A percentile compares a stretch with the other conserved stretches of the same genome.
Evolutionary conservation across 2,329 filamentous ascomycete species (phyloP).

Genomic region (Fusarium sp.): DNA sequence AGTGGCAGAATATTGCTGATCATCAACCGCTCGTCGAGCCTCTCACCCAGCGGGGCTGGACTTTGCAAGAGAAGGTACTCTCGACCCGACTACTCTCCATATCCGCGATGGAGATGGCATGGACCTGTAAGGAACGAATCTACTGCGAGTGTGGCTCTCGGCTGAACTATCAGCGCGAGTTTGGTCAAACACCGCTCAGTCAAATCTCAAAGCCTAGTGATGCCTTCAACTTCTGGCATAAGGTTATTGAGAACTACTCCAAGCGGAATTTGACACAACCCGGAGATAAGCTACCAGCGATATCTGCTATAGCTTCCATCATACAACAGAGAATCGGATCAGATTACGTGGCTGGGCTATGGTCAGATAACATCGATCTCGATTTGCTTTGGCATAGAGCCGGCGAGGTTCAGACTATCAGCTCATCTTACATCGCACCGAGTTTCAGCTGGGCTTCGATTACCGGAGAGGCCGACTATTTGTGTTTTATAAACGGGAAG

Average conservation of each 20-base stretch:
- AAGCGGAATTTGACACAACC: conserved; percentile 40
- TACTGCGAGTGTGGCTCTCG: conserved; percentile 47
- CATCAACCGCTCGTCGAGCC: conserved; percentile 29
- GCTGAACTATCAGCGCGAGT: conserved; percentile 44
- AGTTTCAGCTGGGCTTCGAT: conserved; percentile 48
- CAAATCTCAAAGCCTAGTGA: conserved; percentile 30
- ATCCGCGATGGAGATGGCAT: conserved; percentile 35
- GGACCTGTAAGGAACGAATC: conserved; percentile 38
- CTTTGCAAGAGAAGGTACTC: conserved; percentile 39
- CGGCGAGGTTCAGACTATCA: conserved; percentile 1
- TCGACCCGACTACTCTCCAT: conserved; percentile 35
- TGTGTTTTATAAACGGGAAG: conserved; percentile 43
- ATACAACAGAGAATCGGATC: conserved; percentile 41
- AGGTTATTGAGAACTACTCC: conserved; percentile 50
- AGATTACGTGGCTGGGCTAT: conserved; percentile 51
- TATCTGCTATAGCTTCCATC: conserved; percentile 49
- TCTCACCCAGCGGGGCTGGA: conserved; percentile 34
- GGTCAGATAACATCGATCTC: conserved; percentile 46
- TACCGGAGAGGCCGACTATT: conserved; percentile 45
- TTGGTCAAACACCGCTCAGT: conserved; percentile 36
- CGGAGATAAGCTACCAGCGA: conserved; percentile 49
- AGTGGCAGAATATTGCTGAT: conserved; percentile 22
- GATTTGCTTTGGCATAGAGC: conserved; percentile 44
- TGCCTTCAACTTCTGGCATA: conserved; percentile 50
- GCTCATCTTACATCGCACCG: conserved; percentile 36